Evolutionary conservation across 257 asterid species (phyloP).

Genomic region (Solanum piurae): DNA sequence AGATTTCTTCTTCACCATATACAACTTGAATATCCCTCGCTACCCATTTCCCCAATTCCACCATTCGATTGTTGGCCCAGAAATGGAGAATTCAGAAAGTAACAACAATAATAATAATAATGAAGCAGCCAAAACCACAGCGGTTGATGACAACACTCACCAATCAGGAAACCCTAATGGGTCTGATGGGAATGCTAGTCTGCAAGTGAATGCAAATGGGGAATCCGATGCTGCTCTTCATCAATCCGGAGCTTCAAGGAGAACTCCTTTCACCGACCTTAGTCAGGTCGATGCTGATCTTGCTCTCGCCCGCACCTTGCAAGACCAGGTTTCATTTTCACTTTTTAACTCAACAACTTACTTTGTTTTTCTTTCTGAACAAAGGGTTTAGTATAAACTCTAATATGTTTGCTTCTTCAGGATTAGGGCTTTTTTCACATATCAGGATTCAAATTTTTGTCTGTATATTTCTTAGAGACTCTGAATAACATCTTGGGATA

Average conservation of each 20-base stretch:
- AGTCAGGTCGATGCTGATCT: constrained; percentile 91
- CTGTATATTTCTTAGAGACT: not conserved
- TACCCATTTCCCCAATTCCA: not conserved
- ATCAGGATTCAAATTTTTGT: not conserved
- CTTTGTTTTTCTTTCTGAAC: not conserved
- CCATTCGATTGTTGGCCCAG: not conserved
- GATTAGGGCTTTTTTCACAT: not conserved
- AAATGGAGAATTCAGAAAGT: constrained; percentile 16
- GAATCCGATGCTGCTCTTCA: not conserved
- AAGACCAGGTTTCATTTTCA: constrained; percentile 55
- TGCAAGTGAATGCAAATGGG: constrained; percentile 19
- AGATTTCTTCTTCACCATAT: not conserved
- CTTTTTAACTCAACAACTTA: not conserved
- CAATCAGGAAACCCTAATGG: not conserved
- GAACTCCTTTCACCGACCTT: constrained; percentile 82
- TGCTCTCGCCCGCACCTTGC: constrained; percentile 91
- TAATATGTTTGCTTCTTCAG: not conserved
- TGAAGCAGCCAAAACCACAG: not conserved
- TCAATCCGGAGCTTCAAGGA: constrained; percentile 2
- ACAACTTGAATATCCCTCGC: not conserved
- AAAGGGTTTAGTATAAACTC: not conserved
- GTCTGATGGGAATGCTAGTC: not conserved
- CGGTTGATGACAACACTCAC: not conserved
- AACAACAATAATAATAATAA: not conserved
- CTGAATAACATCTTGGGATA: not conserved